Conservation (phyloP, 2,329 filamentous ascomycete species). For the Myriangium duriaei region DNA sequence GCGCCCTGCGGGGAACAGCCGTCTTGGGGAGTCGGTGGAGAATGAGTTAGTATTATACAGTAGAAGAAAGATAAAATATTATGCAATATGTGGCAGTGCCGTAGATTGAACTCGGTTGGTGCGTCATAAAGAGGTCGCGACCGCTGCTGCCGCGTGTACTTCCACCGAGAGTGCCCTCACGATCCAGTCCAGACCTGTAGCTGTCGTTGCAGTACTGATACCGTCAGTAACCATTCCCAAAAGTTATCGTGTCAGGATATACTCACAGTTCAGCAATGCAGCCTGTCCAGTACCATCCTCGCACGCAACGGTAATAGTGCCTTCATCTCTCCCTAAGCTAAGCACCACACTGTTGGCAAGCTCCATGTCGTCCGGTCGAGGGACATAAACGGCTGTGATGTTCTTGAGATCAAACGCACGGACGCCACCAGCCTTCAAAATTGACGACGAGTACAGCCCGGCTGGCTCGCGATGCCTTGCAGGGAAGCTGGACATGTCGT, state of each 20-base stretch:
- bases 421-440: not conserved
- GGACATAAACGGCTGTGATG: slow-evolving; percentile 2
- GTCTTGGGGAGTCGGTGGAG: too few relatives aligned
- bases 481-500: slow-evolving; percentile 3
- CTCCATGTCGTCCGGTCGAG: slow-evolving; percentile 7
- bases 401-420: slow-evolving; percentile 4
- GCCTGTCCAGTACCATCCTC: slow-evolving; percentile 8
- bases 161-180: too few relatives aligned
- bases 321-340: slow-evolving; percentile 5
- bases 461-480: slow-evolving; percentile 4
- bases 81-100: too few relatives aligned
- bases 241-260: not conserved
- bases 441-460: not conserved
- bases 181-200: not conserved
- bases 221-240: not conserved
- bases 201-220: not conserved
- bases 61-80: too few relatives aligned
- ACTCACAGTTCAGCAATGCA: slow-evolving; percentile 8
- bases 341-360: slow-evolving; percentile 6
- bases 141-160: too few relatives aligned
- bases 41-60: too few relatives aligned
- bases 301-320: slow-evolving; percentile 4
- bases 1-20: too few relatives aligned
- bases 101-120: too few relatives aligned
- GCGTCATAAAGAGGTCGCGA: too few relatives aligned